Conservation (phyloP, 2,329 filamentous ascomycete genomes). For the Samsoniella hepiali region DNA sequence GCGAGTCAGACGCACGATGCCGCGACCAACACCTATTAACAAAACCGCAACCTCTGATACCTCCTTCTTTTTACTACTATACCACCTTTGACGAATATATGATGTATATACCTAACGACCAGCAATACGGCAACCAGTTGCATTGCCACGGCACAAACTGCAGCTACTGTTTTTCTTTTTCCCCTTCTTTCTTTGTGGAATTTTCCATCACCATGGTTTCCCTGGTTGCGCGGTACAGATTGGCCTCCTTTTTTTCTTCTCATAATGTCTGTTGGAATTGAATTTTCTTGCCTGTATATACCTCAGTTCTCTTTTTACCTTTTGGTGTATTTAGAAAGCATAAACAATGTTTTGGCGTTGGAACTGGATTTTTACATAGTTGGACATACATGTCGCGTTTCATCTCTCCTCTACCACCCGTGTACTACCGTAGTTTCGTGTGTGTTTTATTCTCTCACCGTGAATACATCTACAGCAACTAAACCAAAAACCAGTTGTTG, state of each 20-base stretch:
- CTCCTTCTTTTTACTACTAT: background rate
- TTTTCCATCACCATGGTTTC: background rate
- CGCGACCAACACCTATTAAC: background rate
- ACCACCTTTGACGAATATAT: too few relatives aligned
- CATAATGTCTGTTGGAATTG: background rate
- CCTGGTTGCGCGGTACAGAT: background rate
- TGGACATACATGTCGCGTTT: background rate
- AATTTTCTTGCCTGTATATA: background rate
- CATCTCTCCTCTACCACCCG: too few relatives aligned
- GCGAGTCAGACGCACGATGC: slow-evolving; percentile 9
- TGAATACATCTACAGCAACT: too few relatives aligned
- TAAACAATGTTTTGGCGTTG: too few relatives aligned
- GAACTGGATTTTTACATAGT: too few relatives aligned
- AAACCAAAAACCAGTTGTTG: too few relatives aligned
- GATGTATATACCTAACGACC: background rate
- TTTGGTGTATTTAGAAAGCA: too few relatives aligned
- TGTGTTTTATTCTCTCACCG: background rate
- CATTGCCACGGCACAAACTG: background rate
- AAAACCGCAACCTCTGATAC: background rate
- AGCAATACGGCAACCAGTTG: background rate
- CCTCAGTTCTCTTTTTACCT: background rate
- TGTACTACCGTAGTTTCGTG: background rate
- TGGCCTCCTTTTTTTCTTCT: background rate
- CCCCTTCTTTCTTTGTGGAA: background rate
- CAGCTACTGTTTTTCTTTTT: background rate